phyloP scores from a whole-genome alignment of 2,329 filamentous ascomycete genomes.

The Penicillium sp. region DNA sequence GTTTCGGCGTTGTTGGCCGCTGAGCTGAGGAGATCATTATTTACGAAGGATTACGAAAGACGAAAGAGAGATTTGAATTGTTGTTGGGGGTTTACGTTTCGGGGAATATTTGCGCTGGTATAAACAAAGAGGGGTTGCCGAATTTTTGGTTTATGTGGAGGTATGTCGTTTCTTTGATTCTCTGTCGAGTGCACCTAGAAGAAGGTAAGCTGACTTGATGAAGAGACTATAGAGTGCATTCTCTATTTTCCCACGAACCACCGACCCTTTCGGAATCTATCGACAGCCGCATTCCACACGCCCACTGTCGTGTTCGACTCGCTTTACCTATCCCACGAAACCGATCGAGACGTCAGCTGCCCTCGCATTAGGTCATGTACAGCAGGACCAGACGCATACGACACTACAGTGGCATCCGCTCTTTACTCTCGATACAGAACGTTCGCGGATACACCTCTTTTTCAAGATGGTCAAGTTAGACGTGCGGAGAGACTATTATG shows the following conservation, averaged over 20 bases:
- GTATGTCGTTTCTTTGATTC: background rate
- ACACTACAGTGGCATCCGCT: slow-evolving; percentile 20
- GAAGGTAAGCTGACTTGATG: background rate
- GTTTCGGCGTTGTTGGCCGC: background rate
- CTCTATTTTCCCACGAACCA: background rate
- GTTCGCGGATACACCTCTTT: background rate
- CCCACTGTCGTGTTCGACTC: background rate
- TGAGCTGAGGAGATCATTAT: background rate
- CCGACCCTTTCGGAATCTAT: background rate
- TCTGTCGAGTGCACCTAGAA: background rate
- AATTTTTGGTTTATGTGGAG: background rate
- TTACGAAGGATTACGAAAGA: background rate
- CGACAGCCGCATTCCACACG: background rate
- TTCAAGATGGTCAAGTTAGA: slow-evolving; percentile 71
- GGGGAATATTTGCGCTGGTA: background rate
- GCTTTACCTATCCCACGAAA: background rate
- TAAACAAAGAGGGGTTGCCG: background rate
- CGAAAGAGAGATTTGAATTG: background rate
- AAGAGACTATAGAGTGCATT: background rate
- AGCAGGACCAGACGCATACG: slow-evolving; percentile 19
- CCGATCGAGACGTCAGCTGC: background rate
- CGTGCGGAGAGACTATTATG: slow-evolving; percentile 78
- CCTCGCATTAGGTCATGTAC: slow-evolving; percentile 29
- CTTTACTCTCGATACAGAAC: slow-evolving; percentile 15
- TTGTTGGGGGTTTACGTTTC: background rate